These are phyloP conservation scores for Candida vartiovaarae DNA, from an alignment of 805 yeast genomes.

Conservation along the genomic window DNA sequence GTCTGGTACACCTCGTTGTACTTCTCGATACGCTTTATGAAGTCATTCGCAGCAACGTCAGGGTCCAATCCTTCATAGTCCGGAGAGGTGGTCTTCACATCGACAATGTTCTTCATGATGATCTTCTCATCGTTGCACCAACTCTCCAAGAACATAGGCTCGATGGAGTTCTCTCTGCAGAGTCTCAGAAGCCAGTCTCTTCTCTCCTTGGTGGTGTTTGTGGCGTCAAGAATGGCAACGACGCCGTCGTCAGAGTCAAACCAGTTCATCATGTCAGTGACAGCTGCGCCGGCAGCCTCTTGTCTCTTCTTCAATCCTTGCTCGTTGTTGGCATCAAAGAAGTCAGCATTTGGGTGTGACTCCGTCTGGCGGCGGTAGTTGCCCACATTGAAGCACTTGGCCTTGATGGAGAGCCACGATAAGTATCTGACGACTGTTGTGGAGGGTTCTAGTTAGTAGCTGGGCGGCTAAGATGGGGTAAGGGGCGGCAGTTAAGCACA, in stretches of 20 bases:
- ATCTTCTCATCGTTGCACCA: constrained; percentile 81
- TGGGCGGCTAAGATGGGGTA: too few species aligned
- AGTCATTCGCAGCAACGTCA: constrained; percentile 66
- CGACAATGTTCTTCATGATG: constrained; percentile 71
- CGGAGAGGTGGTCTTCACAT: constrained; percentile 64
- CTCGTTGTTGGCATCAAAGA: constrained; percentile 61
- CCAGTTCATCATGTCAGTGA: constrained; percentile 82
- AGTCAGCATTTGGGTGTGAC: constrained; percentile 65
- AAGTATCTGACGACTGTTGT: constrained; percentile 67
- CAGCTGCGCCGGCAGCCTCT: constrained; percentile 66
- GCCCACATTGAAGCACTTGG: constrained; percentile 88
- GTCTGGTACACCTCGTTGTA: constrained; percentile 77
- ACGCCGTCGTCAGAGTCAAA: constrained; percentile 71
- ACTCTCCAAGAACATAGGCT: constrained; percentile 89
- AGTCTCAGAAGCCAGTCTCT: constrained; percentile 57
- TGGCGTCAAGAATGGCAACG: constrained; percentile 92
- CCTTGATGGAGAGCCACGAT: constrained; percentile 84
- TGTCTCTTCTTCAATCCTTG: constrained; percentile 58
- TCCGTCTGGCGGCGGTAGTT: constrained; percentile 63
- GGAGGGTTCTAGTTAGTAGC: background rate
- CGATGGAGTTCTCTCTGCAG: constrained; percentile 59
- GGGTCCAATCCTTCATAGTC: constrained; percentile 40
- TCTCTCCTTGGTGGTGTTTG: constrained; percentile 74
- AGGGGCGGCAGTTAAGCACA: background rate
- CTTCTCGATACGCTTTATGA: constrained; percentile 61